Evolutionary conservation across 805 yeast genomes (phyloP), one percentile per base, ranked within the genome.

Genomic region (Crinitomyces ghanaensis): DNA sequence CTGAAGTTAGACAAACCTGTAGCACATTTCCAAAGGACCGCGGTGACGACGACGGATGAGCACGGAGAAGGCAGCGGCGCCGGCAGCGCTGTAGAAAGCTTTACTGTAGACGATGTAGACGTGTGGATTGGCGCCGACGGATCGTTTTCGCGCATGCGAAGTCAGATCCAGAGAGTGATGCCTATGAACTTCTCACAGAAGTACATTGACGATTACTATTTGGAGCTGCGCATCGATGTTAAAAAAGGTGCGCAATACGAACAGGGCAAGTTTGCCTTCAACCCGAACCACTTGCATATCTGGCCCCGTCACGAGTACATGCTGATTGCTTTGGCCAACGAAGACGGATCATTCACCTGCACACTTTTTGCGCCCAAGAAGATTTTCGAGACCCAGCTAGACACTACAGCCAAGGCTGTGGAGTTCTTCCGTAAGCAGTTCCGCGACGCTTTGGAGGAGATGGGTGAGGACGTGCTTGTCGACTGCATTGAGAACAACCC

Each of bases 291-390:
- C 51, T 64, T 86, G 33, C 96, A 86, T 49, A 82, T 86, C 29
- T 86, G 96, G 96, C 96, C 96, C 3, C 63, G 95, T 29, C 71
- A 75, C 38, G 66, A 80, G 34, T 82, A 64, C 51, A 86, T 86
- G 96, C 66, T 86, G 44, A 86, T 86, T 48, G 95, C 95, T 1
- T 64, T 86, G 38, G 81, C 96, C 6, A 86, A 86, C 45, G 54
- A 59, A 16, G 93, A 82, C 51, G 91, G 88, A 0, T 76, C 93
- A 4, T 86, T 85, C 55, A 86, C 95, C 0, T 77, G 83, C 2
- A 86, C 96, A 0, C 75, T 85, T 44, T 86, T 86, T 60, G 84
- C 83, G 7, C 83, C 95, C 1, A 77, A 84, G 77, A 49, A 57
- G 4, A 49, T 79, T 12, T 71, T 79, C 15, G 80, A 78, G 35